These are phyloP conservation scores for Globisporangium spinosum DNA, from an alignment of 352 stramenopile genomes.

Conservation along the genomic window DNA sequence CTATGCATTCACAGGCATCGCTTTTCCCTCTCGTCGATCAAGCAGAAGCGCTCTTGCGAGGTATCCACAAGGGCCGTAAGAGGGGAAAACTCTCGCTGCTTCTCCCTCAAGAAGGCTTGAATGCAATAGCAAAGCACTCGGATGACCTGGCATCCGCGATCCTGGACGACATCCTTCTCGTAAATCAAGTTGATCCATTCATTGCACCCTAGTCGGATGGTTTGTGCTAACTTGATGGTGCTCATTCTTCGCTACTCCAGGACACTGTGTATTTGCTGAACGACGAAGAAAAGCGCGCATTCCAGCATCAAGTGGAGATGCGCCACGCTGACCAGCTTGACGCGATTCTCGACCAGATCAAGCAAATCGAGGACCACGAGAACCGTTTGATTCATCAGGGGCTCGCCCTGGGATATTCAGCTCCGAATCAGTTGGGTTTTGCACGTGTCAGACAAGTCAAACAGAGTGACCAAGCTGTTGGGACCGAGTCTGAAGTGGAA, in stretches of 20 bases:
- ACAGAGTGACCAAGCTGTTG: not conserved
- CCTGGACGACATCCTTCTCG: slow-evolving; percentile 60
- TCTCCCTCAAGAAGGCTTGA: slow-evolving; percentile 33
- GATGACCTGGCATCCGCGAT: slow-evolving; percentile 51
- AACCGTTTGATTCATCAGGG: slow-evolving; percentile 35
- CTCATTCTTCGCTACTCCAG: slow-evolving; percentile 19
- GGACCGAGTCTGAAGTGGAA: not conserved
- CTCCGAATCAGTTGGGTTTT: slow-evolving; percentile 14
- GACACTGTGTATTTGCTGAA: slow-evolving; percentile 61
- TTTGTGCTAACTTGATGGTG: not conserved
- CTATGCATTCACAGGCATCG: slow-evolving; percentile 23
- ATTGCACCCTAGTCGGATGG: not conserved
- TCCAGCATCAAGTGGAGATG: slow-evolving; percentile 21
- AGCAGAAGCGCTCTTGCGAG: slow-evolving; percentile 38
- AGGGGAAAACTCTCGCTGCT: slow-evolving; percentile 40
- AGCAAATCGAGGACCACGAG: slow-evolving; percentile 45
- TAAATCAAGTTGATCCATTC: slow-evolving; percentile 17
- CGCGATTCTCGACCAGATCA: slow-evolving; percentile 43
- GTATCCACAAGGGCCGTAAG: slow-evolving; percentile 33
- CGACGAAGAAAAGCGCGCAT: slow-evolving; percentile 39
- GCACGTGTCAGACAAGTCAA: not conserved
- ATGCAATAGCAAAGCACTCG: slow-evolving; percentile 41
- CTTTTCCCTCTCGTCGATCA: slow-evolving; percentile 54
- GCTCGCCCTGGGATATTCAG: slow-evolving; percentile 25
- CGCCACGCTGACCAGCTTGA: slow-evolving; percentile 39